Conservation (phyloP, 345 rosid species). For the Brassica carinata region DNA sequence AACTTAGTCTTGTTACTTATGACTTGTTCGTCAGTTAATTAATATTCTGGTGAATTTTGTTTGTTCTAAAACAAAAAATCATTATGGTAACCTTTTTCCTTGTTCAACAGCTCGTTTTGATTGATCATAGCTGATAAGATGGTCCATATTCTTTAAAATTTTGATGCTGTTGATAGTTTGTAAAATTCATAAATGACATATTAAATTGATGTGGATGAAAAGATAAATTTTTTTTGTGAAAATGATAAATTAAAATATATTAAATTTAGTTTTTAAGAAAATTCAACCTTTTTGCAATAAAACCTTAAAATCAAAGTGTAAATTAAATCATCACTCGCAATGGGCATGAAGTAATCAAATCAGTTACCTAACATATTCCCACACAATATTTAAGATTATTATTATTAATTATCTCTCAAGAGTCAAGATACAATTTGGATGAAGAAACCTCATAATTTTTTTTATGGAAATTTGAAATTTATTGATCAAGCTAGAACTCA, state of each 20-base stretch:
- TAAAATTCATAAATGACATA: background rate
- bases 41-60: background rate
- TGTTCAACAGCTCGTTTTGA: background rate
- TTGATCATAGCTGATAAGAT: background rate
- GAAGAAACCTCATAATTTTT: background rate
- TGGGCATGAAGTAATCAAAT: constrained; percentile 12
- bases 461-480: no score
- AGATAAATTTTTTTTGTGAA: background rate
- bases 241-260: background rate
- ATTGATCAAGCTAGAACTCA: no score
- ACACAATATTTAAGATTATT: constrained; percentile 12
- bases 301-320: background rate
- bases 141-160: background rate
- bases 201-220: background rate
- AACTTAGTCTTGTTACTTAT: background rate
- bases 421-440: background rate
- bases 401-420: background rate
- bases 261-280: background rate
- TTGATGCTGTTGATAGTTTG: background rate
- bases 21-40: background rate
- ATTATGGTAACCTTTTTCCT: background rate
- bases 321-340: constrained; percentile 5
- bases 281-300: background rate
- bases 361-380: background rate
- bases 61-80: background rate